These are phyloP conservation scores for Lactifluus piperatus DNA, from an alignment of 768 basidiomycete species.

Conservation along the genomic window DNA sequence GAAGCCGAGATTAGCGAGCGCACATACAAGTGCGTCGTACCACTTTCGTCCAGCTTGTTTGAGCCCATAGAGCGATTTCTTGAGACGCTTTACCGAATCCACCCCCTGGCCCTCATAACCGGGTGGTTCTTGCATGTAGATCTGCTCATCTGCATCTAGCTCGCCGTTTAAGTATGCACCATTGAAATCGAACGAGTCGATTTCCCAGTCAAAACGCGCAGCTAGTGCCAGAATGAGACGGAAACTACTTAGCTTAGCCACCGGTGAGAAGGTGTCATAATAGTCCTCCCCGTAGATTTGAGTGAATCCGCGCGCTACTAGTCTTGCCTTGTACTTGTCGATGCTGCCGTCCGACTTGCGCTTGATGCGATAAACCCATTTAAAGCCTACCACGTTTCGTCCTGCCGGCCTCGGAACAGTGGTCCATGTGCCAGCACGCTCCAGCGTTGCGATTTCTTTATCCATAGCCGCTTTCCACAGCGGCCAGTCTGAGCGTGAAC, in stretches of 20 bases:
- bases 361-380: conserved; percentile 28
- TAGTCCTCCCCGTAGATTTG: conserved; percentile 34
- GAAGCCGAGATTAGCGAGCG: no score
- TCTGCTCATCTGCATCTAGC: not conserved
- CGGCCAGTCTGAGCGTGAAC: no score
- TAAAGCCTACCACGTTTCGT: no score
- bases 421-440: no score
- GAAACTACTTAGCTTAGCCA: conserved; percentile 23
- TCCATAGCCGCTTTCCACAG: no score
- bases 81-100: no score
- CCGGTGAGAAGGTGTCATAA: conserved; percentile 26
- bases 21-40: not conserved
- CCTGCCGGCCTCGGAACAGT: no score
- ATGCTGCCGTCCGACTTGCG: conserved; percentile 16
- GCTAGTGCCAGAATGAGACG: conserved; percentile 24
- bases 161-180: no score
- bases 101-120: not conserved
- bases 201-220: conserved; percentile 10
- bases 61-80: not conserved
- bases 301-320: conserved; percentile 35
- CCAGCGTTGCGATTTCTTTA: no score
- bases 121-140: not conserved
- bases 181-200: not conserved
- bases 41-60: not conserved
- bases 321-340: conserved; percentile 28